phyloP scores from a whole-genome alignment of 2,329 filamentous ascomycete genomes.

The Fusarium mangiferae region DNA sequence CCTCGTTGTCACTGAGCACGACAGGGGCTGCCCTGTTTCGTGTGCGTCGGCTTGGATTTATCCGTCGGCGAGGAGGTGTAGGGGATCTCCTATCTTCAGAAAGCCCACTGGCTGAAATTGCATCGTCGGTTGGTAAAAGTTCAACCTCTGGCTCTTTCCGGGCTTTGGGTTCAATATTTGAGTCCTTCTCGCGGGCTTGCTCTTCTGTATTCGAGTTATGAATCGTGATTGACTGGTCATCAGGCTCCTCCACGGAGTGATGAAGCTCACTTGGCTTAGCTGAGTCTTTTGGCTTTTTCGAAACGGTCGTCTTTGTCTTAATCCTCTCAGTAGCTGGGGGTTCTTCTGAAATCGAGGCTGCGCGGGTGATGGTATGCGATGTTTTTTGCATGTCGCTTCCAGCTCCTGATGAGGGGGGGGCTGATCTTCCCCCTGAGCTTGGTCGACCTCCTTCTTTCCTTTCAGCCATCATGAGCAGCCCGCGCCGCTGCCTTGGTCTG shows the following conservation, averaged over 20 bases:
- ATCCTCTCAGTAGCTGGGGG: not conserved
- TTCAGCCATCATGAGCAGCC: conserved; percentile 59
- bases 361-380: not conserved
- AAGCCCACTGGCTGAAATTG: not conserved
- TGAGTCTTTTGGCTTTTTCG: not conserved
- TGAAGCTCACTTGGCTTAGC: not conserved
- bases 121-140: not conserved
- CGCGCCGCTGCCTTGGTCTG: conserved; percentile 58
- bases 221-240: not conserved
- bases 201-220: not conserved
- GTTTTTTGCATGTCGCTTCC: not conserved
- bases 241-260: not conserved
- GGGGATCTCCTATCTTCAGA: not conserved
- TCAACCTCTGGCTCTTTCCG: not conserved
- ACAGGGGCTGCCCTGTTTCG: conserved; percentile 6
- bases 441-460: conserved; percentile 28
- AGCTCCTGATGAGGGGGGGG: not conserved
- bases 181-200: not conserved
- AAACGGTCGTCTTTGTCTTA: not conserved
- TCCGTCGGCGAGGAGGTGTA: conserved; percentile 2
- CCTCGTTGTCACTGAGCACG: conserved; percentile 23
- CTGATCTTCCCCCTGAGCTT: not conserved
- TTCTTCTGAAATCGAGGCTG: not conserved
- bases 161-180: not conserved
- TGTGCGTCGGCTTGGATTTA: conserved; percentile 18